A percentile compares a stretch with the other conserved stretches of the same genome.
phyloP scores from a whole-genome alignment of 768 basidiomycete species.

The Suillus clintonianus region DNA sequence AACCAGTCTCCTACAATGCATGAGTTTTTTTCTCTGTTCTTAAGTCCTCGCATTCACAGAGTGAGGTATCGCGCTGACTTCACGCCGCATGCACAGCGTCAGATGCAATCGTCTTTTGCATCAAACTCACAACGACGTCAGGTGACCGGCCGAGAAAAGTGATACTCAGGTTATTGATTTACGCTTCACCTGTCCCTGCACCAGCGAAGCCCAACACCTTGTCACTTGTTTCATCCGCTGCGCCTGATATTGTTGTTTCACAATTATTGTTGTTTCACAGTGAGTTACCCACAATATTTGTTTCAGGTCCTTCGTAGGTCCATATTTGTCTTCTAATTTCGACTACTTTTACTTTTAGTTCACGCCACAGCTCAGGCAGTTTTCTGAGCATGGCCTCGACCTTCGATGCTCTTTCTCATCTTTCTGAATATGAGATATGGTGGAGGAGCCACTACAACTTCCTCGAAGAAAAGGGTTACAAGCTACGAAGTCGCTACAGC shows the following conservation, averaged over 20 bases:
- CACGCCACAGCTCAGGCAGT: background rate
- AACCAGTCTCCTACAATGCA: background rate
- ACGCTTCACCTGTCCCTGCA: too few species aligned
- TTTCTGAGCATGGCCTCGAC: background rate
- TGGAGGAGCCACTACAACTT: slow-evolving; percentile 7
- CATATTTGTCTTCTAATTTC: too few species aligned
- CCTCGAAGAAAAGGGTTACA: slow-evolving; percentile 17
- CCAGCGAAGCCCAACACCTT: too few species aligned
- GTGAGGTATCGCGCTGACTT: background rate
- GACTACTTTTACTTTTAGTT: background rate
- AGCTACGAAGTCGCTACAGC: slow-evolving; percentile 16
- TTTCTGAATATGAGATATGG: background rate
- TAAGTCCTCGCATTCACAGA: background rate
- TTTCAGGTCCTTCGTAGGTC: background rate
- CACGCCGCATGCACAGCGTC: background rate
- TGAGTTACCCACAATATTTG: too few species aligned
- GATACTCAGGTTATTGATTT: too few species aligned
- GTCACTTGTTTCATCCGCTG: too few species aligned
- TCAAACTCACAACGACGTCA: too few species aligned
- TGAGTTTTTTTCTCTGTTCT: background rate
- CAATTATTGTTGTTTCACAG: too few species aligned
- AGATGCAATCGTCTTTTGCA: too few species aligned
- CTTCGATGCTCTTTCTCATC: background rate
- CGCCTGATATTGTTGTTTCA: too few species aligned
- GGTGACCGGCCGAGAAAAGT: too few species aligned